phyloP scores from a whole-genome alignment of 129 eudicot genomes.

The Flaveria linearis region DNA sequence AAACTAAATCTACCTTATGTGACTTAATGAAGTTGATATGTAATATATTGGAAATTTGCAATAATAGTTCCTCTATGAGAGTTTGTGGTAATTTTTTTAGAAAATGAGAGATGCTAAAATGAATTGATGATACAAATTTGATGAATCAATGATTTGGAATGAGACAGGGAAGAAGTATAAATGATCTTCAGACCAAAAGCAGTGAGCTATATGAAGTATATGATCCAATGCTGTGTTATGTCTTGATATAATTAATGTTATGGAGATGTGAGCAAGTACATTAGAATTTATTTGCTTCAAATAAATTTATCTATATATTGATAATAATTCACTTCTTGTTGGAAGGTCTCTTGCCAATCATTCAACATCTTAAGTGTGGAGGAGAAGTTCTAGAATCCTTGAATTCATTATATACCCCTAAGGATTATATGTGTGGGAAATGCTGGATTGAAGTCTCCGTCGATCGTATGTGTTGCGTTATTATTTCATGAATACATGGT shows the following conservation, averaged over 20 bases:
- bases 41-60: not conserved
- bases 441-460: conserved; percentile 69
- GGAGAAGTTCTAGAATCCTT: conserved; percentile 51
- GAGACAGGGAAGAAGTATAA: not conserved
- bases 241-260: not conserved
- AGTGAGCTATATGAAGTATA: not conserved
- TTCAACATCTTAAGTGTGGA: conserved; percentile 54
- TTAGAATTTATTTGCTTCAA: not conserved
- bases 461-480: conserved; percentile 49
- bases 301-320: not conserved
- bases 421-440: conserved; percentile 43
- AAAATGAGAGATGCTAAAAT: not conserved
- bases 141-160: not conserved
- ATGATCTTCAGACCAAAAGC: not conserved
- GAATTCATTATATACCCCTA: conserved; percentile 46
- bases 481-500: not conserved
- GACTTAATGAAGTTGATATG: not conserved
- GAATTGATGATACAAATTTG: not conserved
- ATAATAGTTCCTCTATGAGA: not conserved
- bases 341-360: conserved; percentile 75
- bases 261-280: not conserved
- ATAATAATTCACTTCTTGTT: not conserved
- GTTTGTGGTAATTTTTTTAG: not conserved
- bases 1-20: not conserved
- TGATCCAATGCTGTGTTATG: not conserved